Conservation (phyloP, 2,329 filamentous ascomycete genomes). For the Trichoderma lentiforme region DNA sequence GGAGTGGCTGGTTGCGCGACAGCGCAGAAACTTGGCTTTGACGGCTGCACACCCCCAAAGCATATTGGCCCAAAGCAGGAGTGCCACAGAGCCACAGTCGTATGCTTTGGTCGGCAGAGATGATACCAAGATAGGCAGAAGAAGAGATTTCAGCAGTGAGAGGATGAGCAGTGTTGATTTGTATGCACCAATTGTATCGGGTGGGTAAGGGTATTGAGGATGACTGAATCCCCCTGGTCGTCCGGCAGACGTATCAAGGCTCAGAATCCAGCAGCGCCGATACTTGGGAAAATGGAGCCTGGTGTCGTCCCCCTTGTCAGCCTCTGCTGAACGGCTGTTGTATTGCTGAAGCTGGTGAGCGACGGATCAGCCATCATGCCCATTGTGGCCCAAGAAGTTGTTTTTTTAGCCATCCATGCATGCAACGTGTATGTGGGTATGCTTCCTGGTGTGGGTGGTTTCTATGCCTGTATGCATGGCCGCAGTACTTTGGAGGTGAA, state of each 20-base stretch:
- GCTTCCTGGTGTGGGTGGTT: neutral
- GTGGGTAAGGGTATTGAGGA: constrained; percentile 14
- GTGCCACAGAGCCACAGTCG: neutral
- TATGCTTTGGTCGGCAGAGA: neutral
- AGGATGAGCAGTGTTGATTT: neutral
- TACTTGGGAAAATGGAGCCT: neutral
- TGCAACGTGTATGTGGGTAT: constrained; percentile 11
- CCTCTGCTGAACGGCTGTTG: constrained; percentile 1
- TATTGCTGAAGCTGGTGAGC: neutral
- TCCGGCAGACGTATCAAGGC: constrained; percentile 1
- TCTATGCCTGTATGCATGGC: neutral
- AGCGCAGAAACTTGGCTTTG: neutral
- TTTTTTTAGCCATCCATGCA: constrained; percentile 8
- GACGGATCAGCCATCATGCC: neutral
- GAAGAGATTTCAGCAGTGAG: neutral
- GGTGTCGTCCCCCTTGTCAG: neutral
- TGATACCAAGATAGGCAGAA: neutral
- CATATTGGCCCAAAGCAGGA: neutral
- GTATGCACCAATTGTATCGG: constrained; percentile 8
- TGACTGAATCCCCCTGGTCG: constrained; percentile 2
- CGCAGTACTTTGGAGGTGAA: neutral
- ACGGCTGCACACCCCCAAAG: neutral
- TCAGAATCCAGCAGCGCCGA: neutral
- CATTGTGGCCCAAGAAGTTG: constrained; percentile 4
- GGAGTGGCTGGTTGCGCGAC: neutral